Conservation (phyloP, 192 early-diverging fungal species). For the Podochytrium sp. region DNA sequence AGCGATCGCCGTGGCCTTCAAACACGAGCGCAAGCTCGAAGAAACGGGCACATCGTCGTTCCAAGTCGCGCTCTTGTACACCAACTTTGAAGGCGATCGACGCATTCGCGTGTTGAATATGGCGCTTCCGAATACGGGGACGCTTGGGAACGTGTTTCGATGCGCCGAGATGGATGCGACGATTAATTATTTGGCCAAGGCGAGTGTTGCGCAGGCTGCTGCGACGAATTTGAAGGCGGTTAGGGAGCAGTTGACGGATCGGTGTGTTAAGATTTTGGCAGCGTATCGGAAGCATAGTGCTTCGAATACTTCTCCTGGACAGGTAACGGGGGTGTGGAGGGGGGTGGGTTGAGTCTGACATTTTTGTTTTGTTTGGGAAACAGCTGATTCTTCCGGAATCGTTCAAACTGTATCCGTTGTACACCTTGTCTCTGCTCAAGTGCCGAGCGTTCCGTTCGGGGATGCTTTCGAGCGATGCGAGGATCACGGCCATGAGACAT, state of each 20-base stretch:
- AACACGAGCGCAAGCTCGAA: constrained; percentile 89
- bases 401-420: constrained; percentile 91
- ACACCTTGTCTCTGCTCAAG: constrained; percentile 83
- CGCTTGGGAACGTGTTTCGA: constrained; percentile 84
- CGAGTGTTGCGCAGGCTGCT: constrained; percentile 73
- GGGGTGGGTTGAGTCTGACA: not conserved
- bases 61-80: constrained; percentile 95
- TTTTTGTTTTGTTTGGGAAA: not conserved
- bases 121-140: constrained; percentile 72
- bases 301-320: constrained; percentile 83
- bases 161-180: constrained; percentile 91
- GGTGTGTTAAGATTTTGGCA: constrained; percentile 86
- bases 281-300: constrained; percentile 93
- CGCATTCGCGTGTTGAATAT: constrained; percentile 92
- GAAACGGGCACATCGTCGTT: constrained; percentile 76
- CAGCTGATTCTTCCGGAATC: constrained; percentile 95
- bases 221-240: constrained; percentile 73
- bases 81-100: constrained; percentile 83
- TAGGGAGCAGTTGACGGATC: constrained; percentile 81
- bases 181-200: constrained; percentile 83
- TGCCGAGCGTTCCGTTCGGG: constrained; percentile 78
- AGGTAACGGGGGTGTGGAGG: constrained; percentile 35
- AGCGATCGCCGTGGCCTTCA: constrained; percentile 78
- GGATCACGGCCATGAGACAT: constrained; percentile 79
- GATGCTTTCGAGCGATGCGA: constrained; percentile 77